Evolutionary conservation across 345 rosid genomes (phyloP), one percentile per base, ranked within the genome.

Genomic region (Raphanus raphanistrum): DNA sequence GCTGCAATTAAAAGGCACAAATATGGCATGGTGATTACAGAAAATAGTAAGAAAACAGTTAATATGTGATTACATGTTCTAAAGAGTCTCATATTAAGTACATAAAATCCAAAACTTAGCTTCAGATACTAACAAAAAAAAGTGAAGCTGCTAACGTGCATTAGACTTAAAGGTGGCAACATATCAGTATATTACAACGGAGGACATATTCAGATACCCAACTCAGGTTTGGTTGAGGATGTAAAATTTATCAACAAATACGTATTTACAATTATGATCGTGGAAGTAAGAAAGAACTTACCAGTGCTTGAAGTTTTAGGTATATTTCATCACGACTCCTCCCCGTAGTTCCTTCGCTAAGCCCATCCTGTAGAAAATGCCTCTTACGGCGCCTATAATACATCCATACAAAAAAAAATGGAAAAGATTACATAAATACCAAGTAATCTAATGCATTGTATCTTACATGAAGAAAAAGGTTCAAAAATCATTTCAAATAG

Each of bases 261-360:
- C 27, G 68, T 13, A 6, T 67, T 35, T 26, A 15, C 15, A 17
- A 3, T 60, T 68, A 54, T 68, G 78, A 63, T 15, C 29, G 38
- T 28, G 29, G 29, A 70, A 11, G 31, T 72, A 15, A 71, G 7
- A 65, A 63, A 77, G 15, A 16, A 62, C 82, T 27, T 68, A 95
- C 99, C 98, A 73, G 99, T 91, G 81, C 99, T 95, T n/a, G 94
- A 64, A 92, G 90, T 85, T 89, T 95, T 68, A 91, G 76, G 84
- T 91, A 81, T 76, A 95, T 92, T 82, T 92, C 97, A 84, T 90
- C 97, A 57, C 87, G 88, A 61, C 84, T 71, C 79, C 82, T 88
- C 78, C 98, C 97, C 0, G 96, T 76, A 2, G 92, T 82, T 71
- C 94, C 90, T 81, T 90, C 92, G 80, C 98, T 90, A 61, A 72